These are phyloP conservation scores for button mushroom (Agaricus bisporus) DNA, from an alignment of 768 basidiomycete species.

Conservation along the genomic window DNA sequence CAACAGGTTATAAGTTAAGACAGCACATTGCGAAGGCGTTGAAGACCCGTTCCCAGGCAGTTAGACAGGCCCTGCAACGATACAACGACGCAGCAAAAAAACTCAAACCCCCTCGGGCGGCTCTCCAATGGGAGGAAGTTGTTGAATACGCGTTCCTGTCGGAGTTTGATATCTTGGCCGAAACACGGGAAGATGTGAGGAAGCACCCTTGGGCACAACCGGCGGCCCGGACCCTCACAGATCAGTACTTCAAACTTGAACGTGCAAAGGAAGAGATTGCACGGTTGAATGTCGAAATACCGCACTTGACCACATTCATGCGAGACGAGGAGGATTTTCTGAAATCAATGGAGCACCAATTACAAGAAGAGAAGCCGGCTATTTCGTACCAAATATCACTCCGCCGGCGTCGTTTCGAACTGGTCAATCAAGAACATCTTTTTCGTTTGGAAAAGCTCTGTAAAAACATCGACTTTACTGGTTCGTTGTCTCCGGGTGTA, in stretches of 20 bases:
- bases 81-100: background rate
- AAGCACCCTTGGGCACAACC: constrained; percentile 14
- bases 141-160: constrained; percentile 19
- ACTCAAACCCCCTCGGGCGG: constrained; percentile 12
- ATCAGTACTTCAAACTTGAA: constrained; percentile 15
- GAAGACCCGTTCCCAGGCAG: constrained; percentile 16
- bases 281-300: constrained; percentile 14
- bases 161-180: constrained; percentile 18
- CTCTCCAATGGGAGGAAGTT: constrained; percentile 20
- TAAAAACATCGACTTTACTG: no score
- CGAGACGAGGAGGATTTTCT: constrained; percentile 11
- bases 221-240: constrained; percentile 12
- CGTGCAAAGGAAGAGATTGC: constrained; percentile 14
- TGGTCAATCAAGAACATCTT: no score
- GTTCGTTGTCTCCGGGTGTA: no score
- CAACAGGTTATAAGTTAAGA: constrained; percentile 22
- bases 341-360: no score
- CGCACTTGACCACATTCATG: constrained; percentile 10
- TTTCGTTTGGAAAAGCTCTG: no score
- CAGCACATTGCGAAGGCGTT: constrained; percentile 22
- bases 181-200: constrained; percentile 15
- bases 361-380: no score
- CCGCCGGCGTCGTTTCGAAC: no score
- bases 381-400: no score
- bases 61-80: constrained; percentile 16